A percentile compares a stretch with the other conserved stretches of the same genome.
These are phyloP conservation scores for Pestalotiopsis sp. DNA, from an alignment of 2,329 filamentous ascomycete species.

Conservation along the genomic window DNA sequence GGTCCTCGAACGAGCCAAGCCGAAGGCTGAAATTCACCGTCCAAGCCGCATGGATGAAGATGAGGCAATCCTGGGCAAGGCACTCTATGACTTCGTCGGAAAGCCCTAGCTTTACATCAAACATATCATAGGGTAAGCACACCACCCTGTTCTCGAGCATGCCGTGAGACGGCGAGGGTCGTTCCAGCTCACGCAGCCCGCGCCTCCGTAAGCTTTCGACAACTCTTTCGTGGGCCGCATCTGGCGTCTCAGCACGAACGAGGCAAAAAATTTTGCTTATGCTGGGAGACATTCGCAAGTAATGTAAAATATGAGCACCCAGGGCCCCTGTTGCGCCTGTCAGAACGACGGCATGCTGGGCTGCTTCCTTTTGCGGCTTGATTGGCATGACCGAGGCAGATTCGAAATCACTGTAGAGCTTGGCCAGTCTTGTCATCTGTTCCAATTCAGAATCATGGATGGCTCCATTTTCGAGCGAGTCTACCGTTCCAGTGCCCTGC, in stretches of 20 bases:
- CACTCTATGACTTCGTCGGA: constrained; percentile 38
- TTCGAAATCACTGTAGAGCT: constrained; percentile 28
- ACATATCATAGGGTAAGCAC: constrained; percentile 51
- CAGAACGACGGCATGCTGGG: constrained; percentile 22
- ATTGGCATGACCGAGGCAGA: constrained; percentile 12
- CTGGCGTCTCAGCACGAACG: constrained; percentile 47
- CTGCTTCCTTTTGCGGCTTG: neutral
- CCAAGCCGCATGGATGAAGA: constrained; percentile 67
- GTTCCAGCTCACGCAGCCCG: constrained; percentile 1
- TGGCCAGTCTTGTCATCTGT: constrained; percentile 28
- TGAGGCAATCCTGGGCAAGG: constrained; percentile 44
- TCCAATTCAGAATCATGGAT: constrained; percentile 18
- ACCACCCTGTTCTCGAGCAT: constrained; percentile 38
- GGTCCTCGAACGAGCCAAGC: constrained; percentile 55
- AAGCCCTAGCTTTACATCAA: constrained; percentile 50
- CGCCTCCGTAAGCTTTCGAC: constrained; percentile 42
- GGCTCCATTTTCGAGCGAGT: neutral
- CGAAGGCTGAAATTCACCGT: constrained; percentile 65
- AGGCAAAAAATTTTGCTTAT: constrained; percentile 58
- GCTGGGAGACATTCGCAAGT: constrained; percentile 37
- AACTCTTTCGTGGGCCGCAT: constrained; percentile 47
- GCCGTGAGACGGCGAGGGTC: neutral
- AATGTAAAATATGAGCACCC: constrained; percentile 51
- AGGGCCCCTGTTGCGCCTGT: constrained; percentile 36
- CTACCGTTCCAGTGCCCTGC: neutral